Percentiles rank a stretch among this genome's conserved stretches.
Conservation (phyloP, 805 yeast species). For the Kazachstania martiniae region DNA sequence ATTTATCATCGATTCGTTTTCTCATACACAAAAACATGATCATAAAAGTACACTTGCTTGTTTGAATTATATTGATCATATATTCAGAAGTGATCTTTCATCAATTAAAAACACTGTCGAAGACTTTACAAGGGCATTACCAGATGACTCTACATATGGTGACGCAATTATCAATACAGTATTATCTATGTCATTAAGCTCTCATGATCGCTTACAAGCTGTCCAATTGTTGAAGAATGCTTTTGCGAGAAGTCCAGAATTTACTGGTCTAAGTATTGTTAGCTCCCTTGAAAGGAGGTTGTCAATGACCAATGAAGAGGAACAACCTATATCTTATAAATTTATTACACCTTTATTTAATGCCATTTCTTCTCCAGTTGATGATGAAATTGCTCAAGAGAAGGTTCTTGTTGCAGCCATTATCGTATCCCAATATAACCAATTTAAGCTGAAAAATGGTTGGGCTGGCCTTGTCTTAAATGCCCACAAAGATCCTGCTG, state of each 20-base stretch:
- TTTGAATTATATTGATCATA: conserved; percentile 13
- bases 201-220: conserved; percentile 29
- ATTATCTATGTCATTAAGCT: conserved; percentile 31
- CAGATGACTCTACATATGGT: conserved; percentile 27
- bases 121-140: conserved; percentile 6
- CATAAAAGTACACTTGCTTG: conserved; percentile 24
- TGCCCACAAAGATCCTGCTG: conserved; percentile 54
- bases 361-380: conserved; percentile 27
- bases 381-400: conserved; percentile 19
- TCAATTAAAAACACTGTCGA: conserved; percentile 6
- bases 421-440: conserved; percentile 34
- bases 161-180: conserved; percentile 39
- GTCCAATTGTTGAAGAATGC: conserved; percentile 25
- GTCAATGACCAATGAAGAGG: conserved; percentile 6
- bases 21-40: conserved; percentile 31
- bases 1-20: conserved; percentile 28
- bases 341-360: conserved; percentile 30
- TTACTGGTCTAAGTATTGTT: conserved; percentile 36
- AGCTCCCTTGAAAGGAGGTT: conserved; percentile 31
- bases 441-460: conserved; percentile 35
- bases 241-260: conserved; percentile 28
- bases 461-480: conserved; percentile 73
- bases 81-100: conserved; percentile 4
- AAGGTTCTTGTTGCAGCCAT: conserved; percentile 32
- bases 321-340: conserved; percentile 18